Percentiles rank a stretch among this genome's conserved stretches.
phyloP scores from a whole-genome alignment of 495 filamentous ascomycete genomes.

The Podospora fimiseda region DNA sequence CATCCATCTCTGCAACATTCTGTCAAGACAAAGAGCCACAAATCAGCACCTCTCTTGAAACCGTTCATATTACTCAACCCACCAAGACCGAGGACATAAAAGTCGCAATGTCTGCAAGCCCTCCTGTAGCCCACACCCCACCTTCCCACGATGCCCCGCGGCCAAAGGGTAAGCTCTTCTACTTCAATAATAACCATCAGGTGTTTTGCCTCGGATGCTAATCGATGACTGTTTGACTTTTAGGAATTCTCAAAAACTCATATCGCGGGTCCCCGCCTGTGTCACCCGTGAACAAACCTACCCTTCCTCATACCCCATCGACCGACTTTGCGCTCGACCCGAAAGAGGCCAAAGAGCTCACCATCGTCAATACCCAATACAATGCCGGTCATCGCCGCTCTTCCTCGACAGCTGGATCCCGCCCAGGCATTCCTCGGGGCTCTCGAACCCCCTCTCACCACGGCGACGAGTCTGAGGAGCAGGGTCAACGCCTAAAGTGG shows the following conservation, averaged over 20 bases:
- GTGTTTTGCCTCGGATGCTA: too few species aligned
- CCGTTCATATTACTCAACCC: too few species aligned
- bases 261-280: slow-evolving; percentile 50
- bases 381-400: slow-evolving; percentile 89
- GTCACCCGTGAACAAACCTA: slow-evolving; percentile 35
- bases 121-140: slow-evolving; percentile 35
- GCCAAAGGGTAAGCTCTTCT: slow-evolving; percentile 60
- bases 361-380: slow-evolving; percentile 84
- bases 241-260: slow-evolving; percentile 95
- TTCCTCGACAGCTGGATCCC: slow-evolving; percentile 57
- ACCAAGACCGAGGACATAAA: neutral
- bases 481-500: slow-evolving; percentile 80
- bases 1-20: too few species aligned
- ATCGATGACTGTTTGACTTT: too few species aligned
- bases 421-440: slow-evolving; percentile 53
- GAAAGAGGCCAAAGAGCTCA: slow-evolving; percentile 74
- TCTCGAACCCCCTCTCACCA: slow-evolving; percentile 31
- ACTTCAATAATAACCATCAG: neutral
- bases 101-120: slow-evolving; percentile 17
- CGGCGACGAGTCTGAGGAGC: slow-evolving; percentile 41
- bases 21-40: too few species aligned
- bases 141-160: slow-evolving; percentile 50
- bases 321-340: slow-evolving; percentile 29
- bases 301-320: slow-evolving; percentile 33
- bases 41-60: too few species aligned